Evolutionary conservation across 805 yeast species (phyloP), one percentile per base, ranked within the genome.

Genomic region (Candida yuanshanica): DNA sequence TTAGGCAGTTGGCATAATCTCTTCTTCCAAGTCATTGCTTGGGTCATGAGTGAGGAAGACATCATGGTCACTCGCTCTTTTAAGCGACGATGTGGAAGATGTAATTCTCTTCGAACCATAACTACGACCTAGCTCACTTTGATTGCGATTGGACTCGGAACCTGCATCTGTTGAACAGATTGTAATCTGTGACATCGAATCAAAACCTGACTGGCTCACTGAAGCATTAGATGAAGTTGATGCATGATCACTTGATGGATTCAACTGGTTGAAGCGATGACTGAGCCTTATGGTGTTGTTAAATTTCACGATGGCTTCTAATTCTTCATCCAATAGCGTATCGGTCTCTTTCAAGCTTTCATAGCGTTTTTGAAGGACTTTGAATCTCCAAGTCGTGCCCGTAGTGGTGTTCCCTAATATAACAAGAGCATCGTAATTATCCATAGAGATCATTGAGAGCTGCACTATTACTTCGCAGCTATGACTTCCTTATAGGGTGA

Each of bases 301-400:
- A 8, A 27, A 27, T 11, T 27, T 27, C 7, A 14, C 18, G 9
- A 27, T n/a, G 18, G 31, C 7, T 7, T 27, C 31, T 4, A 27
- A 7, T n/a, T n/a, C n/a, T n/a, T n/a, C n/a, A n/a, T n/a, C n/a
- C n/a, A n/a, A n/a, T n/a, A 7, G 31, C 26, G 10, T 20, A 17
- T 20, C 13, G n/a, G n/a, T 21, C 9, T 33, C 22, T 9, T 11
- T 12, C 12, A 33, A 5, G 2, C 5, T 13, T 8, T 39, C 35
- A 18, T 49, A 45, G 20, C 55, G 51, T n/a, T 45, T 41, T 29
- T 47, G 43, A 14, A 51, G 47, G 4, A 51, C 43, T 20, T 41
- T 39, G 40, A 51, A 51, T 37, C 55, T 43, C 55, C 55, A 51
- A 7, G 55, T 49, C 25, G 47, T 47, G 5, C 51, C 53, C 2